Evolutionary conservation across 1,139 yeast species (phyloP).

Genomic region (Pichia sp.): DNA sequence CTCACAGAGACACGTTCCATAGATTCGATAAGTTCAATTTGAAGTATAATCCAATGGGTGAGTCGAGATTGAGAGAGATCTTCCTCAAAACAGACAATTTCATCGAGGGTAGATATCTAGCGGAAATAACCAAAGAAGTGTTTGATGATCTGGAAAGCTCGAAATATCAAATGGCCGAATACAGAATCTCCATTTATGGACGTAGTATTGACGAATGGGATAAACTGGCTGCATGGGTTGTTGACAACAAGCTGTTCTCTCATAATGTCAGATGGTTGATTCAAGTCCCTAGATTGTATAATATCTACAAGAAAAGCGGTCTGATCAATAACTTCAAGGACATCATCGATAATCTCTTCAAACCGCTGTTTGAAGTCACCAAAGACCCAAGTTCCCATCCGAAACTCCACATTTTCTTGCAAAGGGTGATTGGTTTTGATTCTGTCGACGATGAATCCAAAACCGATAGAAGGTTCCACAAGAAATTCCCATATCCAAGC

Average conservation of each 20-base stretch:
- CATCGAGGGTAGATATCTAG: slow-evolving; percentile 79
- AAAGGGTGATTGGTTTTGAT: slow-evolving; percentile 94
- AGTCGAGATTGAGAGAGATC: slow-evolving; percentile 90
- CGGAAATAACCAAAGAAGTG: slow-evolving; percentile 90
- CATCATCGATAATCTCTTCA: slow-evolving; percentile 67
- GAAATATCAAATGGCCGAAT: slow-evolving; percentile 95
- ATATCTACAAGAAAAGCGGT: slow-evolving; percentile 73
- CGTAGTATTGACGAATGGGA: slow-evolving; percentile 91
- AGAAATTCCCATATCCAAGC: slow-evolving; percentile 74
- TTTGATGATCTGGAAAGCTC: slow-evolving; percentile 88
- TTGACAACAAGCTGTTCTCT: slow-evolving; percentile 84
- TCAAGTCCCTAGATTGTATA: slow-evolving; percentile 91
- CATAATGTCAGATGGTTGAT: slow-evolving; percentile 96
- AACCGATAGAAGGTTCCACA: slow-evolving; percentile 70
- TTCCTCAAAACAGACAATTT: slow-evolving; percentile 93
- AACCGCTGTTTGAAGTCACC: slow-evolving; percentile 90
- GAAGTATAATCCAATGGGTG: slow-evolving; percentile 97
- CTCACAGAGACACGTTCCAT: slow-evolving; percentile 96
- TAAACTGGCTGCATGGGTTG: slow-evolving; percentile 87
- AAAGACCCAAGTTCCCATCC: slow-evolving; percentile 81
- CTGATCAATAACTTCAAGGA: slow-evolving; percentile 68
- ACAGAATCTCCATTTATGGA: slow-evolving; percentile 91
- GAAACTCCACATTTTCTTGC: slow-evolving; percentile 76
- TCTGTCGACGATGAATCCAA: slow-evolving; percentile 98
- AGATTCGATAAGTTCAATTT: slow-evolving; percentile 95